These are phyloP conservation scores for Ulota crispa DNA, from an alignment of 225 moss, liverwort and hornwort species.

Conservation along the genomic window DNA sequence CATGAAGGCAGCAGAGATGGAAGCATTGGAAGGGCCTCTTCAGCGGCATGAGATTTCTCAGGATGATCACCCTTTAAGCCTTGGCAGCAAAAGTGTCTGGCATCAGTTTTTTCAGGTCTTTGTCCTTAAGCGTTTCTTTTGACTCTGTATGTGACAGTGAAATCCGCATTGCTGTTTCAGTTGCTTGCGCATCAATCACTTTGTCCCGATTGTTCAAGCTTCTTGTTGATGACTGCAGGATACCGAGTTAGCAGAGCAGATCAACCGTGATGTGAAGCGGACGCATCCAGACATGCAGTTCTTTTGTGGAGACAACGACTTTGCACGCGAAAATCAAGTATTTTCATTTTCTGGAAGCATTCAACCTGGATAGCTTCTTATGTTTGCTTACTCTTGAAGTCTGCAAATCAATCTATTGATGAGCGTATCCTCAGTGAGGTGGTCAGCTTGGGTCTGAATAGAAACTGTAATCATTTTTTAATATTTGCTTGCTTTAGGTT, in stretches of 20 bases:
- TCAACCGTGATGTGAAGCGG: conserved; percentile 90
- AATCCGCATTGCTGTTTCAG: not conserved
- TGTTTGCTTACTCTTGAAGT: not conserved
- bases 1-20: conserved; percentile 75
- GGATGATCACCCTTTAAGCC: conserved; percentile 93
- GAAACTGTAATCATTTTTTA: not conserved
- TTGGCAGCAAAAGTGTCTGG: conserved; percentile 90
- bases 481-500: not conserved
- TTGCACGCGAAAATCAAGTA: conserved; percentile 91
- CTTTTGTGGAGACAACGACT: conserved; percentile 80
- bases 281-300: conserved; percentile 99
- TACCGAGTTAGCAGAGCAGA: conserved; percentile 91
- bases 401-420: not conserved
- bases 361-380: not conserved
- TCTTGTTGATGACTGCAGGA: conserved; percentile 50
- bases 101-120: conserved; percentile 92
- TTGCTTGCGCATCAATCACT: not conserved
- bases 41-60: conserved; percentile 83
- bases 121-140: not conserved
- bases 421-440: not conserved
- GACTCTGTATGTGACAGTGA: not conserved
- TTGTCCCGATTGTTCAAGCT: not conserved
- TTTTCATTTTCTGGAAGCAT: not conserved
- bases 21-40: conserved; percentile 70
- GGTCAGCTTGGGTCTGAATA: not conserved